Percentiles rank a stretch among this genome's conserved stretches.
Evolutionary conservation across 2,329 filamentous ascomycete genomes (phyloP).

Genomic region (Ilyonectria mors-panacis): DNA sequence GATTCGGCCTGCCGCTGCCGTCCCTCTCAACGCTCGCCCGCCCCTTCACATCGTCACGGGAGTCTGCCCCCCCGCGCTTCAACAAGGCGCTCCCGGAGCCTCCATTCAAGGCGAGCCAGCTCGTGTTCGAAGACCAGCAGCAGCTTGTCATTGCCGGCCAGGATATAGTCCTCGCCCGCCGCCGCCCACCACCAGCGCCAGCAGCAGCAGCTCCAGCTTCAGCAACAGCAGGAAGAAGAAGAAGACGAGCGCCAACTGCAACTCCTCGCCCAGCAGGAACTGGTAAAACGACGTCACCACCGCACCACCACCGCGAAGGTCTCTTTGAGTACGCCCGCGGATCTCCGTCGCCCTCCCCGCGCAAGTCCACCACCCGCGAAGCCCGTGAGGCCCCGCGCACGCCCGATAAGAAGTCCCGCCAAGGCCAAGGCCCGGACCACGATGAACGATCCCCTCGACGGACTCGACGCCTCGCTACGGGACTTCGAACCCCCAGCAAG

Average conservation of each 20-base stretch:
- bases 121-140: constrained; percentile 54
- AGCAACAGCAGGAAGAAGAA: constrained; percentile 36
- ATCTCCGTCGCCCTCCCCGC: constrained; percentile 23
- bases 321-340: constrained; percentile 12
- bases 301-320: constrained; percentile 25
- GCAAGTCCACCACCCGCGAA: constrained; percentile 24
- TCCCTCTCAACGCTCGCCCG: constrained; percentile 40
- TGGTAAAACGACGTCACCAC: constrained; percentile 29
- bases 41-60: constrained; percentile 34
- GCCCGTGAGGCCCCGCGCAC: constrained; percentile 26
- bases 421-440: constrained; percentile 7
- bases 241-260: constrained; percentile 41
- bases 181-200: constrained; percentile 39
- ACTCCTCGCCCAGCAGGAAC: constrained; percentile 28
- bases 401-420: constrained; percentile 26
- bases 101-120: constrained; percentile 43
- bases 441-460: constrained; percentile 56
- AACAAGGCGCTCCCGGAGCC: constrained; percentile 49
- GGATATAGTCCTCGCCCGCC: constrained; percentile 48
- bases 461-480: constrained; percentile 67
- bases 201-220: constrained; percentile 37
- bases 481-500: constrained; percentile 68
- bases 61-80: constrained; percentile 19
- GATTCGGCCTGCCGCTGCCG: constrained; percentile 53
- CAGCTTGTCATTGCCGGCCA: constrained; percentile 51